Conservation (phyloP, 371 early-diverging fungal species). For the Mortierella sp. region DNA sequence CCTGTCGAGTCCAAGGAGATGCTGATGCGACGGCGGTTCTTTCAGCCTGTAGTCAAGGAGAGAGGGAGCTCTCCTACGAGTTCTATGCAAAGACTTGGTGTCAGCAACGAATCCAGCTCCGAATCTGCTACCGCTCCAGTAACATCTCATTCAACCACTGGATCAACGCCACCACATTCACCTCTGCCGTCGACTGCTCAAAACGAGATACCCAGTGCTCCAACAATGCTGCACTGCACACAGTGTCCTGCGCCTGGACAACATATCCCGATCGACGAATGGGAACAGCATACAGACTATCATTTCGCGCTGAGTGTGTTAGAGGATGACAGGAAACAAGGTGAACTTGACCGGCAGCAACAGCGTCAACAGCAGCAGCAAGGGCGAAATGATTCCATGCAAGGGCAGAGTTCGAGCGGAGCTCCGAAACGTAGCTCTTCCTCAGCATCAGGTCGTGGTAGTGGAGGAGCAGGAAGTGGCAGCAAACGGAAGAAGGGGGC, state of each 20-base stretch:
- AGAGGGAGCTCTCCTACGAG: constrained; percentile 52
- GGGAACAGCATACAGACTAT: constrained; percentile 65
- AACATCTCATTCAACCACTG: not conserved
- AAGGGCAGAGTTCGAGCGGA: not conserved
- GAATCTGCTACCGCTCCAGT: not conserved
- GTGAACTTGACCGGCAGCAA: constrained; percentile 36
- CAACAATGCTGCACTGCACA: constrained; percentile 53
- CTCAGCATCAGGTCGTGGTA: not conserved
- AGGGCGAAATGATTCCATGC: not conserved
- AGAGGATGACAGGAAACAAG: constrained; percentile 61
- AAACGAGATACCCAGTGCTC: not conserved
- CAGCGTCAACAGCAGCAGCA: constrained; percentile 21
- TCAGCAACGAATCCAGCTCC: not conserved
- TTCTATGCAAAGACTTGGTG: constrained; percentile 21
- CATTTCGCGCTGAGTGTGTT: constrained; percentile 65
- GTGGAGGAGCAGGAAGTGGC: not conserved
- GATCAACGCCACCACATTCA: not conserved
- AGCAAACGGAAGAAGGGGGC: constrained; percentile 33
- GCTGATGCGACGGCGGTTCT: constrained; percentile 19
- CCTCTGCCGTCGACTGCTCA: not conserved
- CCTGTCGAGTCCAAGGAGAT: constrained; percentile 14
- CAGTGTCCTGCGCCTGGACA: constrained; percentile 57
- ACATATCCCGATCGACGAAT: constrained; percentile 52
- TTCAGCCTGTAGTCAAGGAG: constrained; percentile 25
- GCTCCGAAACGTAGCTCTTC: constrained; percentile 18